Conservation (phyloP, 148 eudicot genomes). For the Rhododendron williamsianum region DNA sequence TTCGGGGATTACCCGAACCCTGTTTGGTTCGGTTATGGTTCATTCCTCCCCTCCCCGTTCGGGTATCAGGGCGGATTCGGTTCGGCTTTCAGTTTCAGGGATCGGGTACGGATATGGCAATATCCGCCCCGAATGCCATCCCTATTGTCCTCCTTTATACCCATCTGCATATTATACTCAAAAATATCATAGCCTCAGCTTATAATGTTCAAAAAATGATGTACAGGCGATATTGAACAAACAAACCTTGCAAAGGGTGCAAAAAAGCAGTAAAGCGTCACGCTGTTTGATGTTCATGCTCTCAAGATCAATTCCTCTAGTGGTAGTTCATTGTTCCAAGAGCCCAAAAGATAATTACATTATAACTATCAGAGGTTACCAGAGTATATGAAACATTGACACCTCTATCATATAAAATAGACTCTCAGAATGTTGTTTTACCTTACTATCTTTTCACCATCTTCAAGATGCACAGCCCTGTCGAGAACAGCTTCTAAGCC, state of each 20-base stretch:
- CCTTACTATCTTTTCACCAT: constrained; percentile 69
- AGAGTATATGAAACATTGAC: constrained; percentile 8
- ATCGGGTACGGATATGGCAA: too few species aligned
- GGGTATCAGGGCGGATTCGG: too few species aligned
- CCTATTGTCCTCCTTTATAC: constrained; percentile 79
- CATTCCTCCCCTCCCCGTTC: too few species aligned
- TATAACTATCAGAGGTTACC: neutral
- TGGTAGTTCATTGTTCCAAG: constrained; percentile 11
- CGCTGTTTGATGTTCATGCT: constrained; percentile 81
- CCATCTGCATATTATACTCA: constrained; percentile 67
- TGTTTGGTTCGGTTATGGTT: too few species aligned
- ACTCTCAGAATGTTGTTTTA: constrained; percentile 22
- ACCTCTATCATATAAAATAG: neutral
- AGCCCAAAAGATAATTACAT: constrained; percentile 4
- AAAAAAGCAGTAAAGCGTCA: constrained; percentile 88
- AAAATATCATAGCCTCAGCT: constrained; percentile 16
- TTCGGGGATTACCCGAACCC: too few species aligned
- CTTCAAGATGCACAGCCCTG: constrained; percentile 93
- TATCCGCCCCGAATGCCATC: too few species aligned
- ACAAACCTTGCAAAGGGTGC: constrained; percentile 95
- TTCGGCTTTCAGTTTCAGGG: too few species aligned
- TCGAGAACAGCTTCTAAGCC: constrained; percentile 97
- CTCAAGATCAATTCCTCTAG: constrained; percentile 80
- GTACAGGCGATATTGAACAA: neutral
- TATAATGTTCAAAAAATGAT: constrained; percentile 3